Evolutionary conservation across 2,329 filamentous ascomycete genomes (phyloP).

Genomic region (Trichoderma asperellum): DNA sequence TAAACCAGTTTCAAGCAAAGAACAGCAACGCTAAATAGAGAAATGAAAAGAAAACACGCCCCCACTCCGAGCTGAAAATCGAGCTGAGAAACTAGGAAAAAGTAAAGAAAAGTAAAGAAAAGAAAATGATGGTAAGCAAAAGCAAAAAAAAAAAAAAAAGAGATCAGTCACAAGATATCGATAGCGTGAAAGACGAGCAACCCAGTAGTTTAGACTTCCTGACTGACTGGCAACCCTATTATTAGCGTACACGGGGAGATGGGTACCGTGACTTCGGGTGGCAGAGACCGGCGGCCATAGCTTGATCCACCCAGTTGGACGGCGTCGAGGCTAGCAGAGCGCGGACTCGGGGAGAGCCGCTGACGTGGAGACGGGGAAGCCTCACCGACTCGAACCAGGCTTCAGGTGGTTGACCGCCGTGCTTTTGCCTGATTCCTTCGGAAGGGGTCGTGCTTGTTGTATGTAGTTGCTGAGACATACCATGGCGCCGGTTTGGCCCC

Average conservation of each 20-base stretch:
- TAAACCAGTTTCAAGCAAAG: constrained; percentile 4
- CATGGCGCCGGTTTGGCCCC: not conserved
- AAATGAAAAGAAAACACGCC: not conserved
- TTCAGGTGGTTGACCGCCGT: not conserved
- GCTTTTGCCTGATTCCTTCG: not conserved
- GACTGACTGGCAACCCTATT: not conserved
- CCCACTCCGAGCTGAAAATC: not conserved
- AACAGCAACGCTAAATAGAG: not conserved
- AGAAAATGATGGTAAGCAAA: not conserved
- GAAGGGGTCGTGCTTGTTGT: constrained; percentile 1
- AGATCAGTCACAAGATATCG: not conserved
- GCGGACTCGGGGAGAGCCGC: constrained; percentile 27
- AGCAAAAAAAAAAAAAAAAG: not conserved
- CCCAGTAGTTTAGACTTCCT: not conserved
- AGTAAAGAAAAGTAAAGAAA: not conserved
- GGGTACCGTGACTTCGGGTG: constrained; percentile 26
- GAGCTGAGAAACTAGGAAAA: not conserved
- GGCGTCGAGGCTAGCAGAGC: constrained; percentile 24
- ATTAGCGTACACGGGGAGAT: constrained; percentile 2
- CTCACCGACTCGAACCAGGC: constrained; percentile 12
- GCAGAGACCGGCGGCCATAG: constrained; percentile 17
- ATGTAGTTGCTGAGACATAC: not conserved
- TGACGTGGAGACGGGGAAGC: constrained; percentile 16
- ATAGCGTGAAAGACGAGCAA: constrained; percentile 3
- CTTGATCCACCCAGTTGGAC: constrained; percentile 7